phyloP scores from a whole-genome alignment of 2,329 filamentous ascomycete genomes.

The Aspergillus jensenii region DNA sequence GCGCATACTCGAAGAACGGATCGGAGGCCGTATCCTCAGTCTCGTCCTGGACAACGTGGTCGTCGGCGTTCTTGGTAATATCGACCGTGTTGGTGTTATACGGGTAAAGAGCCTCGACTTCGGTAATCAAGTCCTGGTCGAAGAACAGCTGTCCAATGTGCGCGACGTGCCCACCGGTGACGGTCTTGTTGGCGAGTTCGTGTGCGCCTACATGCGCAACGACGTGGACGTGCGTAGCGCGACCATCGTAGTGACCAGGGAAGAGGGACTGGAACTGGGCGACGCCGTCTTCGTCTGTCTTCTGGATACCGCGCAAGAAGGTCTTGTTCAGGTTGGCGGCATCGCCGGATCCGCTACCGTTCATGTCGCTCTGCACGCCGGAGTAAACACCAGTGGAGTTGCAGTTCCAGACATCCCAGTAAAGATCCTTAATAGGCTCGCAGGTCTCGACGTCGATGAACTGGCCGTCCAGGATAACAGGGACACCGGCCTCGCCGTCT shows the following conservation, averaged over 20 bases:
- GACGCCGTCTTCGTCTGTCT: slow-evolving; percentile 43
- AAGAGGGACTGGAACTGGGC: slow-evolving; percentile 43
- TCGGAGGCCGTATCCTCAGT: slow-evolving; percentile 15
- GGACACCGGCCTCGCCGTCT: slow-evolving; percentile 37
- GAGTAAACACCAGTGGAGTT: slow-evolving; percentile 35
- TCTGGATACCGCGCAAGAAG: slow-evolving; percentile 45
- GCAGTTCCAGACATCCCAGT: slow-evolving; percentile 38
- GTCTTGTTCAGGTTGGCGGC: slow-evolving; percentile 38
- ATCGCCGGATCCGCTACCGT: slow-evolving; percentile 21
- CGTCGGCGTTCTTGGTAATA: slow-evolving; percentile 14
- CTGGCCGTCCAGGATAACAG: slow-evolving; percentile 40
- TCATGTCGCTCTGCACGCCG: slow-evolving; percentile 23
- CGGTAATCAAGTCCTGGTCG: slow-evolving; percentile 54
- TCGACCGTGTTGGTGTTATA: slow-evolving; percentile 21
- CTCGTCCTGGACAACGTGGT: slow-evolving; percentile 15
- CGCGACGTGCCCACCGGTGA: slow-evolving; percentile 50
- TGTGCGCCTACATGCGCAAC: slow-evolving; percentile 30
- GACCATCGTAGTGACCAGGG: slow-evolving; percentile 46
- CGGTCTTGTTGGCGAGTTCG: slow-evolving; percentile 32
- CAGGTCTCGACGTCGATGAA: slow-evolving; percentile 42
- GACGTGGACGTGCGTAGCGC: slow-evolving; percentile 32
- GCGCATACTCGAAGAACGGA: slow-evolving; percentile 16
- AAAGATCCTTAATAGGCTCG: slow-evolving; percentile 35
- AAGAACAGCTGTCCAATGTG: slow-evolving; percentile 65
- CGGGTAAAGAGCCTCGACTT: slow-evolving; percentile 49